These are phyloP conservation scores for Calonectria pauciramosa DNA, from an alignment of 2,329 filamentous ascomycete genomes.

Conservation along the genomic window DNA sequence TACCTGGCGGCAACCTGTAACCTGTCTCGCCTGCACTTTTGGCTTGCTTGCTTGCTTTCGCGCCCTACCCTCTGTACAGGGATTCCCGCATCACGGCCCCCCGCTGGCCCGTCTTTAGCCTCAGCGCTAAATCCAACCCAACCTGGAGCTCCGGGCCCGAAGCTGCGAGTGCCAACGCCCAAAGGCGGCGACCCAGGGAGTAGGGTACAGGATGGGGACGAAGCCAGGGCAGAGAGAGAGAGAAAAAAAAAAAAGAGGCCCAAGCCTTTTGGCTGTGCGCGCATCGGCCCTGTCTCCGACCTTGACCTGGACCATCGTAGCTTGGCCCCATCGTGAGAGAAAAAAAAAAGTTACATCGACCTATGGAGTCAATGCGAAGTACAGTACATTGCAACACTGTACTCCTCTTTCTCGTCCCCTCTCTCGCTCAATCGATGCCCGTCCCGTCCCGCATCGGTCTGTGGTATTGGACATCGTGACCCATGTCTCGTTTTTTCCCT, in stretches of 20 bases:
- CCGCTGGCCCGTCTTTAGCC: conserved; percentile 42
- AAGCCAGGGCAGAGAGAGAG: neutral
- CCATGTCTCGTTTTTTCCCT: conserved; percentile 24
- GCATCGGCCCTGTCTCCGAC: conserved; percentile 24
- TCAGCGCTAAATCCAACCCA: conserved; percentile 42
- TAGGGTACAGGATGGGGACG: neutral
- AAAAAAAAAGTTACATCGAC: conserved; percentile 12
- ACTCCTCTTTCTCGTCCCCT: conserved; percentile 12
- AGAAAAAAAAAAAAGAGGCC: neutral
- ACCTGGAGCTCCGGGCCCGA: conserved; percentile 26
- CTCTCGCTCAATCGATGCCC: conserved; percentile 10
- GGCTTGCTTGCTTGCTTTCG: neutral
- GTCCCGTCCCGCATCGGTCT: conserved; percentile 21
- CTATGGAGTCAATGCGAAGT: conserved; percentile 12
- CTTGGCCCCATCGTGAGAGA: conserved; percentile 27
- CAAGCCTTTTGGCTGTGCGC: conserved; percentile 3
- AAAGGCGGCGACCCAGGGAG: conserved; percentile 1
- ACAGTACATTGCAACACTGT: conserved; percentile 12
- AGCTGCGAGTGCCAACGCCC: conserved; percentile 6
- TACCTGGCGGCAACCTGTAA: neutral
- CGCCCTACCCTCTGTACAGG: conserved; percentile 9
- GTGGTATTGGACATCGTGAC: conserved; percentile 20
- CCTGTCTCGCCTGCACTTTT: neutral
- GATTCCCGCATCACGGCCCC: conserved; percentile 26
- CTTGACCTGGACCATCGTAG: conserved; percentile 13